Percentiles rank a stretch among this genome's conserved stretches.
phyloP scores from a whole-genome alignment of 768 basidiomycete genomes.

The Agaricus blazei region DNA sequence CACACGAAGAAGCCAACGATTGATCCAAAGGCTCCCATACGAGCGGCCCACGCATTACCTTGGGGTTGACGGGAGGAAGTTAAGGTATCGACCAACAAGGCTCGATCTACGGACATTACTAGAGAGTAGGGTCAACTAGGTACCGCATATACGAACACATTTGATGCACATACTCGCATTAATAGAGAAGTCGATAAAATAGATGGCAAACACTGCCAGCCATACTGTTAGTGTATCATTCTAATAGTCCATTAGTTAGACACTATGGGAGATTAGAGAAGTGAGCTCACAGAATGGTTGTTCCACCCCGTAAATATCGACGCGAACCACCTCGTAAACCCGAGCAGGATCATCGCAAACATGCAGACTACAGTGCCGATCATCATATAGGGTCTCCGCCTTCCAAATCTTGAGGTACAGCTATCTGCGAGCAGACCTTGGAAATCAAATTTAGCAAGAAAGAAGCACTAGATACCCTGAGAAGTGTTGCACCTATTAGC shows the following conservation, averaged over 20 bases:
- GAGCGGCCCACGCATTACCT: slow-evolving; percentile 93
- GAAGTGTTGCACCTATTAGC: slow-evolving; percentile 57
- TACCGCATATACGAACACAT: not conserved
- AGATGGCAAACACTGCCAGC: slow-evolving; percentile 60
- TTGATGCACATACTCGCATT: slow-evolving; percentile 33
- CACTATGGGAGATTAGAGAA: not conserved
- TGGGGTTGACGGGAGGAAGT: slow-evolving; percentile 70
- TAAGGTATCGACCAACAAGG: slow-evolving; percentile 82
- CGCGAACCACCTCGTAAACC: slow-evolving; percentile 73
- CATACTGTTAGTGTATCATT: slow-evolving; percentile 66
- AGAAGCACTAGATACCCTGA: not conserved
- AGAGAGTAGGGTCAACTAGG: not conserved
- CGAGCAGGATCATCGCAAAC: slow-evolving; percentile 73
- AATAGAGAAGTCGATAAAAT: slow-evolving; percentile 54
- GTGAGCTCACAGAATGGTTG: slow-evolving; percentile 23
- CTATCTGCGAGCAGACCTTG: slow-evolving; percentile 74
- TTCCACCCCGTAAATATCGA: slow-evolving; percentile 34
- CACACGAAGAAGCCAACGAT: slow-evolving; percentile 87
- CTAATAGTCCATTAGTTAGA: not conserved
- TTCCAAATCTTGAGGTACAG: slow-evolving; percentile 77
- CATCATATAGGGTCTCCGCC: slow-evolving; percentile 85
- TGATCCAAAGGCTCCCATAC: slow-evolving; percentile 87
- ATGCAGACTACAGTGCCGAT: slow-evolving; percentile 62
- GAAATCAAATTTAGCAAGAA: slow-evolving; percentile 20
- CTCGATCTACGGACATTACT: slow-evolving; percentile 90